Conservation (phyloP, 768 basidiomycete species). For the Leccinum aurantiacum region DNA sequence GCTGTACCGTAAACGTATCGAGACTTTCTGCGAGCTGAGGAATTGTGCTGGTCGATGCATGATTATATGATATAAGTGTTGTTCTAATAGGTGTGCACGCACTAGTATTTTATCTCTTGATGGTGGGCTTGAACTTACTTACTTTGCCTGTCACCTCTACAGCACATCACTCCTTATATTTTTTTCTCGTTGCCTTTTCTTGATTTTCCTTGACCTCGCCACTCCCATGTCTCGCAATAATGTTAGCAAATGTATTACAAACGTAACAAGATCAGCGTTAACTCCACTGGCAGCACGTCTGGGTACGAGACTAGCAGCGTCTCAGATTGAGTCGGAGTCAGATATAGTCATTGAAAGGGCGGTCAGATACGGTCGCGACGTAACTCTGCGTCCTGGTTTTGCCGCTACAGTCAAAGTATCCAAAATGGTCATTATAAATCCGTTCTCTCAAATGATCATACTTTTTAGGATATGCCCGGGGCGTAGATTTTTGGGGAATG, state of each 20-base stretch:
- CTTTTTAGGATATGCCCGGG: too few relatives aligned
- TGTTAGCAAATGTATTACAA: conserved; percentile 29
- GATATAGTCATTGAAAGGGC: too few relatives aligned
- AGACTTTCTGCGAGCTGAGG: conserved; percentile 58
- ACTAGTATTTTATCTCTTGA: conserved; percentile 19
- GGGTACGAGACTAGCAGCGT: too few relatives aligned
- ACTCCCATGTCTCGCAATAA: conserved; percentile 19
- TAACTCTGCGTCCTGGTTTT: too few relatives aligned
- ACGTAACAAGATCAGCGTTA: conserved; percentile 11
- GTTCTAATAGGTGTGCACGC: conserved; percentile 18
- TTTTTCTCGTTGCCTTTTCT: conserved; percentile 10
- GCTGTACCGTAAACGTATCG: conserved; percentile 72
- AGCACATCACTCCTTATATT: conserved; percentile 12
- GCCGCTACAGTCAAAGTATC: too few relatives aligned
- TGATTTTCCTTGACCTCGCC: conserved; percentile 7
- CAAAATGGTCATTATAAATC: too few relatives aligned
- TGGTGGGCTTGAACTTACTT: conserved; percentile 14
- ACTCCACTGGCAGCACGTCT: too few relatives aligned
- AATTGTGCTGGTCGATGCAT: not conserved
- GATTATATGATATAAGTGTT: conserved; percentile 17
- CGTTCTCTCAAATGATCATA: too few relatives aligned
- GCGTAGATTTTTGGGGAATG: too few relatives aligned
- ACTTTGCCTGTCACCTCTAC: conserved; percentile 8
- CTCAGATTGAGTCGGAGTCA: too few relatives aligned
- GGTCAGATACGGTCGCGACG: too few relatives aligned